A percentile compares a stretch with the other conserved stretches of the same genome.
These are phyloP conservation scores for Trametes cinnabarina DNA, from an alignment of 768 basidiomycete genomes.

Conservation along the genomic window DNA sequence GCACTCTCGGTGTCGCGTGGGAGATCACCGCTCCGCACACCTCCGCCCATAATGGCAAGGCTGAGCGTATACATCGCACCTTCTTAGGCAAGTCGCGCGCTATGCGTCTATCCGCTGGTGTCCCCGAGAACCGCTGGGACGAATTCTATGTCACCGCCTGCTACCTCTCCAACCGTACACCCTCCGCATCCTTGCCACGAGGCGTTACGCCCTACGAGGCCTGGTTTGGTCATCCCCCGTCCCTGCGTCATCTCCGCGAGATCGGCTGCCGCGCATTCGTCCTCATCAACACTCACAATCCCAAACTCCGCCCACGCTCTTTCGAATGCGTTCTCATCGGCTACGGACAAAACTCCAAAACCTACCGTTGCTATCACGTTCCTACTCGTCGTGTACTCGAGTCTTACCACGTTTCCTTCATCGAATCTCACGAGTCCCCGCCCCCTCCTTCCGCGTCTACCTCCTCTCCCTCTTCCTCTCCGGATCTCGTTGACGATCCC, in stretches of 20 bases:
- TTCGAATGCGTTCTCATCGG: constrained; percentile 27
- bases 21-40: constrained; percentile 34
- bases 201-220: constrained; percentile 7
- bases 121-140: constrained; percentile 10
- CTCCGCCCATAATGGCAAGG: constrained; percentile 37
- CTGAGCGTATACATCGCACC: constrained; percentile 37
- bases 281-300: constrained; percentile 19
- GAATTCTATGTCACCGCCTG: constrained; percentile 11
- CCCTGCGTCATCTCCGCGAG: constrained; percentile 25
- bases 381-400: constrained; percentile 1
- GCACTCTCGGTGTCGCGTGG: neutral
- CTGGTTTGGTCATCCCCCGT: constrained; percentile 19
- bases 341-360: constrained; percentile 24
- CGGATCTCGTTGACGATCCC: neutral
- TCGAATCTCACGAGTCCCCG: constrained; percentile 19
- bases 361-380: constrained; percentile 26
- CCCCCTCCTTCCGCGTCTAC: neutral
- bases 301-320: constrained; percentile 21
- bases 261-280: constrained; percentile 28
- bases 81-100: constrained; percentile 23
- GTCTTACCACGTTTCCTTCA: constrained; percentile 23
- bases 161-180: constrained; percentile 10
- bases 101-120: constrained; percentile 1
- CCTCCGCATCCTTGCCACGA: neutral
- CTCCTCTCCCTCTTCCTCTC: too few relatives aligned